These are phyloP conservation scores for Cryptosporidium sp. DNA, from an alignment of 169 alveolate species.

Conservation along the genomic window DNA sequence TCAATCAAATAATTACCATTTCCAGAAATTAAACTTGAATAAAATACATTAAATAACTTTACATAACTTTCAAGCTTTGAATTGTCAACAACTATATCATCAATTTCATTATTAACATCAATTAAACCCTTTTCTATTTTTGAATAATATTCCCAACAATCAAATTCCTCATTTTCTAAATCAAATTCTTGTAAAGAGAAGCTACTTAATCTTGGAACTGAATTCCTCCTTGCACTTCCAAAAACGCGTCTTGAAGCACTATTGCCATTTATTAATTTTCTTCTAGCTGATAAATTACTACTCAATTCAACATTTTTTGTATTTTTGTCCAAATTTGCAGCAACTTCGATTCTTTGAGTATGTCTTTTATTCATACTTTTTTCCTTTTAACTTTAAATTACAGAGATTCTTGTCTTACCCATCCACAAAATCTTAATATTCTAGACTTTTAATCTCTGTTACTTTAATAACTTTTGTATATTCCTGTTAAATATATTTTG, in stretches of 20 bases:
- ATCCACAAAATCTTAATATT: neutral
- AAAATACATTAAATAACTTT: conserved; percentile 15
- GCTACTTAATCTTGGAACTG: conserved; percentile 10
- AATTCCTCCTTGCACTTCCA: conserved; percentile 29
- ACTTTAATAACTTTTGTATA: neutral
- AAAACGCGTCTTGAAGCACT: conserved; percentile 27
- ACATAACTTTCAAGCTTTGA: conserved; percentile 29
- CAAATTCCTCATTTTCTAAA: conserved; percentile 18
- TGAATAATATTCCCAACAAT: conserved; percentile 52
- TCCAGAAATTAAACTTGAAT: conserved; percentile 36
- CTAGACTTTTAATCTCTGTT: neutral
- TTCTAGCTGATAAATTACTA: conserved; percentile 34
- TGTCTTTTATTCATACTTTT: conserved; percentile 45
- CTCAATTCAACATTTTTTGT: conserved; percentile 1
- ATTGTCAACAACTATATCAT: neutral
- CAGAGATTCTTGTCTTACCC: neutral
- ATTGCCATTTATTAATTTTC: neutral
- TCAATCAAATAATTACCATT: conserved; percentile 44
- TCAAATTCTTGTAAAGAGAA: conserved; percentile 44
- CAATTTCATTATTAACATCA: neutral
- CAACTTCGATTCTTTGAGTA: conserved; percentile 16
- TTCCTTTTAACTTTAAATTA: neutral
- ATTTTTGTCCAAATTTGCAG: conserved; percentile 1
- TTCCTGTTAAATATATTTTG: neutral
- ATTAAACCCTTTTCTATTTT: conserved; percentile 27